Percentiles rank a stretch among this genome's conserved stretches.
These are phyloP conservation scores for Aspergillus calidoustus DNA, from an alignment of 2,329 filamentous ascomycete genomes.

Conservation along the genomic window DNA sequence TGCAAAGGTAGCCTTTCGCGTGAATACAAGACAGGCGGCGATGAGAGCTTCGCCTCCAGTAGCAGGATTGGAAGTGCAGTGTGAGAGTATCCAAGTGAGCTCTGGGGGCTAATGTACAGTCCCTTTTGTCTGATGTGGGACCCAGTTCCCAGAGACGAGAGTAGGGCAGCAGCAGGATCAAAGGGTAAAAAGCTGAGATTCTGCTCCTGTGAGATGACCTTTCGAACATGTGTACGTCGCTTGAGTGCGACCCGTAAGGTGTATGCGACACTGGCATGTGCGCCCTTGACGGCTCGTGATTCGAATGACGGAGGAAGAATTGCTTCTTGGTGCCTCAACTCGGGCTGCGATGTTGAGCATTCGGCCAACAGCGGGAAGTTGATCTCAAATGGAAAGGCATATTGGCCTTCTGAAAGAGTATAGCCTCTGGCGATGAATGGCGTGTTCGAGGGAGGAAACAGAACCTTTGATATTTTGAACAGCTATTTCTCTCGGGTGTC, in stretches of 20 bases:
- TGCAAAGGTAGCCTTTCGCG: not conserved
- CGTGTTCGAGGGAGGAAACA: not conserved
- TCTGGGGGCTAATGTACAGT: not conserved
- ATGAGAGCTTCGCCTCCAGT: constrained; percentile 7
- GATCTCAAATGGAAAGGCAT: constrained; percentile 6
- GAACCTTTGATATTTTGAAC: not conserved
- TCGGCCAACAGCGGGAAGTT: not conserved
- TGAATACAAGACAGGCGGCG: not conserved
- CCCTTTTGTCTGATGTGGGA: not conserved
- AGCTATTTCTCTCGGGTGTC: not conserved
- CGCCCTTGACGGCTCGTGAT: not conserved
- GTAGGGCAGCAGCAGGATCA: not conserved
- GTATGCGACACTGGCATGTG: not conserved
- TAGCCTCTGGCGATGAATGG: not conserved
- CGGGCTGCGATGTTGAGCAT: not conserved
- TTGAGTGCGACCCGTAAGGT: not conserved
- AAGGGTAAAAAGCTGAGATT: not conserved
- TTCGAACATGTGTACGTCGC: not conserved
- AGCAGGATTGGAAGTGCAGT: not conserved
- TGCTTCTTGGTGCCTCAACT: not conserved
- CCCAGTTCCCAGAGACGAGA: not conserved
- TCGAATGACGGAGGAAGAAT: constrained; percentile 9
- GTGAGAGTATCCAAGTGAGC: not conserved
- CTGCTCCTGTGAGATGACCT: not conserved
- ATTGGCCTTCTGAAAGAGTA: not conserved